Percentiles rank a stretch among this genome's conserved stretches.
Evolutionary conservation across 176 grass and related monocot species (phyloP).

Genomic region (Avena sativa): DNA sequence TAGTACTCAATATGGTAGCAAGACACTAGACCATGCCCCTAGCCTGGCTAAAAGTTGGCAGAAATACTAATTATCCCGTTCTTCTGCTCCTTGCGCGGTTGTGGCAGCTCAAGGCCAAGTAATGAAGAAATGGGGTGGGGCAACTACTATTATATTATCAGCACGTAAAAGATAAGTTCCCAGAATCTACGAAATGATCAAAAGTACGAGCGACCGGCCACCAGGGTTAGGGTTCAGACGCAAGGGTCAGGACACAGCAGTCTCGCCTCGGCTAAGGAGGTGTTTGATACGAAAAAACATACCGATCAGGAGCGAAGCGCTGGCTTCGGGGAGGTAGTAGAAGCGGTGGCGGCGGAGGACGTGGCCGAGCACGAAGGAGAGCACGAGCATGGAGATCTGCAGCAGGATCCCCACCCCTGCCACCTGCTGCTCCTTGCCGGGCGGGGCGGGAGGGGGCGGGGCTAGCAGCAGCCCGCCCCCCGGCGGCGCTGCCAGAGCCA

Average conservation of each 20-base stretch:
- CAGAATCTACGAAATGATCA: neutral
- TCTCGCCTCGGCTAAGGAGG: neutral
- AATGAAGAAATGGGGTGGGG: neutral
- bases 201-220: neutral
- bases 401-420: constrained; percentile 91
- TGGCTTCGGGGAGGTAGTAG: constrained; percentile 99
- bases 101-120: constrained; percentile 1
- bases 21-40: neutral
- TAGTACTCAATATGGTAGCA: neutral
- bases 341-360: constrained; percentile 89
- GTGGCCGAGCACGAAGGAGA: constrained; percentile 98
- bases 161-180: neutral
- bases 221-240: neutral
- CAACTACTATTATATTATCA: neutral
- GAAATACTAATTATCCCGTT: neutral
- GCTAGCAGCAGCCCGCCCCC: constrained; percentile 28
- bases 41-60: neutral
- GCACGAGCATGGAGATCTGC: constrained; percentile 97
- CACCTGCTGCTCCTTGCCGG: constrained; percentile 97
- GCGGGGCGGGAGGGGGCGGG: constrained; percentile 59
- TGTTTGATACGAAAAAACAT: neutral
- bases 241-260: neutral
- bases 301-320: constrained; percentile 97
- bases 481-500: constrained; percentile 44
- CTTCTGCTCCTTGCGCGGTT: constrained; percentile 4